Conservation (phyloP, 345 rosid genomes). For the Abelmoschus esculentus region DNA sequence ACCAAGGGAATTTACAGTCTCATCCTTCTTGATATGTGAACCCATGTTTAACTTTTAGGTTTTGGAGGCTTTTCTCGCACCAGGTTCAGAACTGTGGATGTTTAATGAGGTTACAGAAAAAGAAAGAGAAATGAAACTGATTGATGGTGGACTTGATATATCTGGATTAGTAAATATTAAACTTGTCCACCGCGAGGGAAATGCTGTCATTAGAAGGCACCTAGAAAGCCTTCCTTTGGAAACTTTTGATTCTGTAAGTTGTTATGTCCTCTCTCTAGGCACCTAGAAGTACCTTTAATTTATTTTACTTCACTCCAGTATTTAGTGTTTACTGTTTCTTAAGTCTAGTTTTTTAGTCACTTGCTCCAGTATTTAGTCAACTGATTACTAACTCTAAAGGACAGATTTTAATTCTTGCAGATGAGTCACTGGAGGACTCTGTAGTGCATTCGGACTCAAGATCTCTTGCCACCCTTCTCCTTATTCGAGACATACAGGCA, state of each 20-base stretch:
- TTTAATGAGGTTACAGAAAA: conserved; percentile 80
- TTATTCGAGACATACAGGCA: conserved; percentile 95
- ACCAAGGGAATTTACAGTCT: not conserved
- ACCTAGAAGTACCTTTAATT: not conserved
- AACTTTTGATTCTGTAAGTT: conserved; percentile 92
- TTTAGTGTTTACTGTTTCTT: not conserved
- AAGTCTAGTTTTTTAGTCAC: not conserved
- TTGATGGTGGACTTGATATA: conserved; percentile 70
- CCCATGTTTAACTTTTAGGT: conserved; percentile 44
- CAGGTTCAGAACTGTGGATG: conserved; percentile 94
- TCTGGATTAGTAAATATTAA: conserved; percentile 46
- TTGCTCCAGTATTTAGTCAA: not conserved
- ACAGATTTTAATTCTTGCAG: conserved; percentile 97
- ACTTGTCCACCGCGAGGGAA: conserved; percentile 80
- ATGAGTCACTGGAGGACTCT: conserved; percentile 87
- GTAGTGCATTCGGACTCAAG: conserved; percentile 90
- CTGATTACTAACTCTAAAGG: conserved; percentile 47
- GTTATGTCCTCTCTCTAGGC: conserved; percentile 27
- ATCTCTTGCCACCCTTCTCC: conserved; percentile 92
- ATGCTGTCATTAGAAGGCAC: conserved; percentile 81
- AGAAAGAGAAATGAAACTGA: conserved; percentile 72
- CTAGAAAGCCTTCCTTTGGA: conserved; percentile 79
- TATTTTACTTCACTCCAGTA: conserved; percentile 3
- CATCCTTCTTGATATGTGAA: conserved; percentile 9
- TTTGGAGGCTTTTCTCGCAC: conserved; percentile 77